phyloP scores from a whole-genome alignment of 805 yeast species.

The Saccharomycopsis fodiens region DNA sequence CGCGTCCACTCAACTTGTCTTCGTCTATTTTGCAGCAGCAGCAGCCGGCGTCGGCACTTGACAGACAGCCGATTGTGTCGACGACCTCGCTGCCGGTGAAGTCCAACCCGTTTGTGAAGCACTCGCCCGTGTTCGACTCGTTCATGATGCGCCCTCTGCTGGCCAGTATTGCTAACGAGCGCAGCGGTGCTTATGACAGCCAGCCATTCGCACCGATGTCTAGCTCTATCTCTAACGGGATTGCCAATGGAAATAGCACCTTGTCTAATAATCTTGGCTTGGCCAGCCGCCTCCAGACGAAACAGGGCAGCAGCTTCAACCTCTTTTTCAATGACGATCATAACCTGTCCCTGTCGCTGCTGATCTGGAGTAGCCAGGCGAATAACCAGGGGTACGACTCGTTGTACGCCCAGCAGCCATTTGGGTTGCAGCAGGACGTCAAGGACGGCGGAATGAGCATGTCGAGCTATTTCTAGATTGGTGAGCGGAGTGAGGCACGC shows the following conservation, averaged over 20 bases:
- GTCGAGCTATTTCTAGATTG: slow-evolving; percentile 12
- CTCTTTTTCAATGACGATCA: background rate
- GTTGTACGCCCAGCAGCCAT: background rate
- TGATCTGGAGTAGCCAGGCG: background rate
- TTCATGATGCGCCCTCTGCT: slow-evolving; percentile 2
- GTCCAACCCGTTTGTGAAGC: background rate
- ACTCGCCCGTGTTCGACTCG: slow-evolving; percentile 10
- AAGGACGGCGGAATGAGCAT: slow-evolving; percentile 6
- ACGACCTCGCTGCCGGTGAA: slow-evolving; percentile 5
- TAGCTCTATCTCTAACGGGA: too few species aligned
- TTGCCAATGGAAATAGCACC: too few species aligned
- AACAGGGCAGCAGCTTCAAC: slow-evolving; percentile 2
- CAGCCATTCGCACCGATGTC: background rate
- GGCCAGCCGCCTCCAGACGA: background rate
- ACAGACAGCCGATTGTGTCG: background rate
- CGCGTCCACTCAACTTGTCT: slow-evolving; percentile 9
- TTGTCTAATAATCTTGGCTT: background rate
- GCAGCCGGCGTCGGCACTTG: background rate
- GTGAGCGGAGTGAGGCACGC: too few species aligned
- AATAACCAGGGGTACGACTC: background rate
- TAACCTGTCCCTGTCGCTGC: background rate
- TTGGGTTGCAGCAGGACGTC: too few species aligned
- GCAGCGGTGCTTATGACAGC: background rate
- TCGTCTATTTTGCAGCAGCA: background rate
- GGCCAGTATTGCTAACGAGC: background rate